Conservation (phyloP, 2,329 filamentous ascomycete species). For the Paraphaeosphaeria minitans region DNA sequence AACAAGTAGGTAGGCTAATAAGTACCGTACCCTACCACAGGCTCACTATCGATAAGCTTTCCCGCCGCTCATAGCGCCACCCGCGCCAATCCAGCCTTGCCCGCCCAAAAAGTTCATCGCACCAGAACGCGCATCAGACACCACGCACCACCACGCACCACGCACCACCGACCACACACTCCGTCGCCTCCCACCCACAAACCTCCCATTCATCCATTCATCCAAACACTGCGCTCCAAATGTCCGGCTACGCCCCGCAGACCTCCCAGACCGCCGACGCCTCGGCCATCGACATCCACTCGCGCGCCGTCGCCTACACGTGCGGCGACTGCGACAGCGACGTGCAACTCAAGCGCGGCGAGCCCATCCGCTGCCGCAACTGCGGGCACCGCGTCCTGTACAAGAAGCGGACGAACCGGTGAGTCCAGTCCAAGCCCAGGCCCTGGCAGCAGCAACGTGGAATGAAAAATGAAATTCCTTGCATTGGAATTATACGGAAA, state of each 20-base stretch:
- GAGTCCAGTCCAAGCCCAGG: no score
- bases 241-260: conserved; percentile 40
- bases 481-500: no score
- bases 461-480: no score
- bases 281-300: conserved; percentile 52
- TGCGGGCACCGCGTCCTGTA: conserved; percentile 96
- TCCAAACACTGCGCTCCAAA: no score
- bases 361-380: conserved; percentile 85
- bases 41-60: neutral
- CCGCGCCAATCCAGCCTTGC: neutral
- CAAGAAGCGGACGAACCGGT: conserved; percentile 98
- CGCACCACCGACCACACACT: neutral
- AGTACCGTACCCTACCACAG: no score
- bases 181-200: neutral
- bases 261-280: conserved; percentile 56
- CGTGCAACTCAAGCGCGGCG: conserved; percentile 75
- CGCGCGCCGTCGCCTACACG: conserved; percentile 55
- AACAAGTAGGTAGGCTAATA: no score
- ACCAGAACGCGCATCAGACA: neutral
- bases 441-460: neutral
- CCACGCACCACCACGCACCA: neutral
- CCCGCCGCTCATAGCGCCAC: neutral
- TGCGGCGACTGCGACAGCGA: conserved; percentile 86
- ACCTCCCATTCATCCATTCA: neutral
- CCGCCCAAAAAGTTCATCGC: neutral